Percentiles rank a stretch among this genome's conserved stretches.
These are phyloP conservation scores for Huntiella abstrusa DNA, from an alignment of 2,329 filamentous ascomycete genomes.

Conservation along the genomic window DNA sequence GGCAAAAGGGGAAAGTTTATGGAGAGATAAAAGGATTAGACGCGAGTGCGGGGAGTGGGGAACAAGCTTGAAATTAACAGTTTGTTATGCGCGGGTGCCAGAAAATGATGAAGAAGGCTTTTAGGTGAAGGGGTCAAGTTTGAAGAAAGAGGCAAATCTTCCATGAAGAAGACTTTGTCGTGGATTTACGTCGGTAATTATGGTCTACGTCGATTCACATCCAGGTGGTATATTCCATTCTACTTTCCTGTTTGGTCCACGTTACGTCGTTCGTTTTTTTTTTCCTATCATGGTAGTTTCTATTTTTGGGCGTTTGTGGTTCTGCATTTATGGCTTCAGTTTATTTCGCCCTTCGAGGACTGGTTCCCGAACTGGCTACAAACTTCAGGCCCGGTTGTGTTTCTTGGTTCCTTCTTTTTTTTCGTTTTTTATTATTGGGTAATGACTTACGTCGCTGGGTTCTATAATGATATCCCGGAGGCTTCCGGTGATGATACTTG, in stretches of 20 bases:
- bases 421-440: too few species aligned
- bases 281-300: not conserved
- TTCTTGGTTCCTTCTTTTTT: too few species aligned
- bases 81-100: conserved; percentile 79
- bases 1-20: conserved; percentile 43
- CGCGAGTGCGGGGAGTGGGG: conserved; percentile 72
- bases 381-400: too few species aligned
- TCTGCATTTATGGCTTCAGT: not conserved
- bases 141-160: too few species aligned
- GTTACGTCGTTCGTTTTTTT: not conserved
- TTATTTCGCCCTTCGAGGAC: not conserved
- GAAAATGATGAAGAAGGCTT: conserved; percentile 16
- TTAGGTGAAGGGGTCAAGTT: too few species aligned
- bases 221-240: too few species aligned
- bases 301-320: not conserved
- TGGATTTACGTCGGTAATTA: too few species aligned
- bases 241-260: not conserved
- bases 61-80: conserved; percentile 75
- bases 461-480: too few species aligned
- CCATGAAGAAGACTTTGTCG: too few species aligned
- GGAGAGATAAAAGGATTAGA: conserved; percentile 56
- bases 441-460: too few species aligned
- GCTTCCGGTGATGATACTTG: too few species aligned
- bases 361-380: not conserved
- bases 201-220: conserved; percentile 8